A percentile compares a stretch with the other conserved stretches of the same genome.
Evolutionary conservation across 257 asterid genomes (phyloP).

Genomic region (Solanum gandarillasii): DNA sequence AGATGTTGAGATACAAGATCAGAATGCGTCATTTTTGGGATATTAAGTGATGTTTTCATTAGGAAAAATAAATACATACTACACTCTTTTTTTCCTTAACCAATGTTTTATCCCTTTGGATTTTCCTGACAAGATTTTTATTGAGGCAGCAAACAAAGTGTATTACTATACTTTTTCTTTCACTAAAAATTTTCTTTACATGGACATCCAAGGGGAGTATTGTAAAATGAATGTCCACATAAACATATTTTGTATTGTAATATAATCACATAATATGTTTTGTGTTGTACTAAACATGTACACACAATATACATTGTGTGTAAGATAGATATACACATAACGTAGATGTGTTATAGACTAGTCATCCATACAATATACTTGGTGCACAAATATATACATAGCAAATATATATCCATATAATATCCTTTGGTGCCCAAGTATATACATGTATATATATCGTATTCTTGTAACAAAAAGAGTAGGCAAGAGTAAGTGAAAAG

Average conservation of each 20-base stretch:
- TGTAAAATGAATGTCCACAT: background rate
- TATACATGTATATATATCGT: too few species aligned
- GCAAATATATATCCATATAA: background rate
- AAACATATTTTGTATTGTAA: too few species aligned
- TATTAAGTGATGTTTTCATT: background rate
- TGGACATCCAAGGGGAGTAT: background rate
- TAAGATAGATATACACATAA: background rate
- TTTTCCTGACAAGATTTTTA: background rate
- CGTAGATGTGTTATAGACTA: background rate
- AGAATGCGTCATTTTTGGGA: background rate
- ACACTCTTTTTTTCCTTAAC: too few species aligned
- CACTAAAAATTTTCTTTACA: background rate
- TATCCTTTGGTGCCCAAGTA: background rate
- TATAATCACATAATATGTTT: background rate
- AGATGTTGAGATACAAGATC: background rate
- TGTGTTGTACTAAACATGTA: background rate
- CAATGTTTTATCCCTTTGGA: too few species aligned
- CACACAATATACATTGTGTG: background rate
- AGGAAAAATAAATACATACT: too few species aligned
- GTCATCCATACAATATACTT: background rate
- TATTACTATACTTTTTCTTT: background rate
- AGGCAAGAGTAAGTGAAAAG: too few species aligned
- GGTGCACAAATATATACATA: background rate
- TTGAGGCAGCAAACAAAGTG: background rate
- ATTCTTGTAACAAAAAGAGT: too few species aligned